Conservation (phyloP, 2,329 filamentous ascomycete genomes). For the Ascochyta viciae-villosae region DNA sequence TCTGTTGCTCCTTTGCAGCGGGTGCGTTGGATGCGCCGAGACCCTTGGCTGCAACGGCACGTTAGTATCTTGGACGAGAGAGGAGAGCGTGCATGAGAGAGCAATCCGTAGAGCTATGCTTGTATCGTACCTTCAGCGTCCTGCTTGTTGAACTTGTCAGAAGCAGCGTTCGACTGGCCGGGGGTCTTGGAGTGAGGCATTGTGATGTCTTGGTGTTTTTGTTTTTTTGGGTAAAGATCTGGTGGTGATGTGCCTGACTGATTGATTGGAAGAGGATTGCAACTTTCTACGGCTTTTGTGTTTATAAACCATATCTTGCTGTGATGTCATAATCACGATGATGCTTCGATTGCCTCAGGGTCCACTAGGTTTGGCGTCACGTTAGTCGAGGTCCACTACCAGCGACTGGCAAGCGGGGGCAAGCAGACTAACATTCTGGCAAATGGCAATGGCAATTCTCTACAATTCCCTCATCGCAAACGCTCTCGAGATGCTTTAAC, state of each 20-base stretch:
- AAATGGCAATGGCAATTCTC: too few relatives aligned
- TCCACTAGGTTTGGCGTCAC: slow-evolving; percentile 9
- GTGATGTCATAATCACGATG: slow-evolving; percentile 10
- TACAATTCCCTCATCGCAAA: too few relatives aligned
- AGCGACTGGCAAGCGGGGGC: neutral
- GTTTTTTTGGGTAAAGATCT: neutral
- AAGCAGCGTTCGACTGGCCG: slow-evolving; percentile 27
- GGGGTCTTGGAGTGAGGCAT: slow-evolving; percentile 31
- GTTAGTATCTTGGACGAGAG: neutral
- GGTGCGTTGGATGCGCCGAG: slow-evolving; percentile 27
- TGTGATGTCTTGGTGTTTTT: neutral
- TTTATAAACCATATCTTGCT: slow-evolving; percentile 2
- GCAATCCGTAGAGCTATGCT: neutral
- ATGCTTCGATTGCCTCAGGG: slow-evolving; percentile 5
- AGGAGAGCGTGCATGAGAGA: neutral
- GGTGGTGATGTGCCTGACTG: neutral
- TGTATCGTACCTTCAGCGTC: slow-evolving; percentile 23
- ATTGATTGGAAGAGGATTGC: neutral
- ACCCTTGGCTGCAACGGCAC: slow-evolving; percentile 18
- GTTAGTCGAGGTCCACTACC: neutral
- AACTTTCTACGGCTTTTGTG: neutral
- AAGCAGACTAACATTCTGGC: too few relatives aligned
- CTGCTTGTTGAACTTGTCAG: slow-evolving; percentile 27
- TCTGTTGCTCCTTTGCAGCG: slow-evolving; percentile 21
- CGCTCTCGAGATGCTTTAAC: neutral